Evolutionary conservation across 192 early-diverging fungal genomes (phyloP).

Genomic region (Backusella tarrabulga): DNA sequence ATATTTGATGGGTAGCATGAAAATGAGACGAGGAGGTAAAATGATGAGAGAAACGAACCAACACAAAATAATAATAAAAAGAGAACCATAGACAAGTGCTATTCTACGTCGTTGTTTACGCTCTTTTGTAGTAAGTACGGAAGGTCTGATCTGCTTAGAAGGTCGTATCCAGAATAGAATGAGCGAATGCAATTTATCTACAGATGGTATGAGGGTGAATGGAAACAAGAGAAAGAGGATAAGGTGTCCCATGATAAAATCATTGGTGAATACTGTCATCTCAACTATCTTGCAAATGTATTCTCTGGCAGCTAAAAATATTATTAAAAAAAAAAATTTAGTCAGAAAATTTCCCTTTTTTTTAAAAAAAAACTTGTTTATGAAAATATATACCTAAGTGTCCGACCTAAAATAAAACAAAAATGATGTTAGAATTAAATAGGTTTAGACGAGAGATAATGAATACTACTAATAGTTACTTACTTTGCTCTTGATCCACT

Average conservation of each 20-base stretch:
- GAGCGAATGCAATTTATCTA: conserved; percentile 63
- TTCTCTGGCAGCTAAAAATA: conserved; percentile 41
- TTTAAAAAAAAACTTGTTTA: not conserved
- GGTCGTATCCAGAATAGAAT: conserved; percentile 71
- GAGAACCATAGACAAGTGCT: conserved; percentile 49
- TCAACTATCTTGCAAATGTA: conserved; percentile 83
- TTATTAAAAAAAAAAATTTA: conserved; percentile 50
- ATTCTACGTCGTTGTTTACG: conserved; percentile 55
- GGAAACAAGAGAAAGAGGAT: conserved; percentile 73
- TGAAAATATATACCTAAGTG: not conserved
- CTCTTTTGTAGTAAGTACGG: conserved; percentile 64
- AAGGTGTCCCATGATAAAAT: conserved; percentile 64
- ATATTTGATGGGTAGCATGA: conserved; percentile 3
- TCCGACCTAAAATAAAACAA: not conserved
- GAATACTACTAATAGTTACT: conserved; percentile 56
- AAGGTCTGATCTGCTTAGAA: conserved; percentile 62
- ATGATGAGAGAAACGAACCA: conserved; percentile 52
- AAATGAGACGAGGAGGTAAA: conserved; percentile 32
- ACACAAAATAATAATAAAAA: conserved; percentile 53
- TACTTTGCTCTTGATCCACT: conserved; percentile 64
- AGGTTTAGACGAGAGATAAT: conserved; percentile 23
- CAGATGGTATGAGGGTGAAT: conserved; percentile 58
- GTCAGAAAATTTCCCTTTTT: not conserved
- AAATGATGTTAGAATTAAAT: not conserved
- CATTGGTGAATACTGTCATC: conserved; percentile 65